Evolutionary conservation across 495 filamentous ascomycete genomes (phyloP), one percentile per base, ranked within the genome.

Genomic region (Penicillium lagena): DNA sequence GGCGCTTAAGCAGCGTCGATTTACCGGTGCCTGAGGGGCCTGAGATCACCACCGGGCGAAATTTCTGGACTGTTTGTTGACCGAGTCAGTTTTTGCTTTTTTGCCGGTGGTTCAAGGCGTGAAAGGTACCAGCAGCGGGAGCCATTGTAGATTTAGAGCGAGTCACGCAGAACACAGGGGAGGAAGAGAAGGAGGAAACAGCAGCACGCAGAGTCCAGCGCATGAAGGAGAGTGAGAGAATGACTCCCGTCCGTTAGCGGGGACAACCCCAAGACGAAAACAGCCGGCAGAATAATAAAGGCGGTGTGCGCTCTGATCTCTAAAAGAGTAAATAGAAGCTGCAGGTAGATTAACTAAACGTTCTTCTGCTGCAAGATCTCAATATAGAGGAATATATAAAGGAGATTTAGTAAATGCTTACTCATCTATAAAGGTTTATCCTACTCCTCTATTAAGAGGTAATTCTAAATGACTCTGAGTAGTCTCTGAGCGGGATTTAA

Each of bases 1-100:
- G 82, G 12, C 79, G 70, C 51, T 82, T 81, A 50, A 93, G 80
- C 15, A 97, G 77, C 17, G 91, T 96, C 37, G 81, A 85, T 77
- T 97, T 96, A 36, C 91, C 91, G 9, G 86, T 78, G 56, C 91
- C 90, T 7, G 78, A 85, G 12, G 90, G 90, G 28, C 89, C 91
- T 13, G 84, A 93, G 55, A 96, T 81, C 31, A 96, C 86, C 51
- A 97, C 77, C 7, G 89, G 90, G 11, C 81, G 73, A 49, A 60
- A 69, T 37, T 64, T 61, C 33, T 67, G 58, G 37, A 62, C 55
- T 66, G 22, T 36, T 8, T 31, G 12, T n/a, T 35, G 22, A 30
- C 22, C 4, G 6, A 4, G 22, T 22, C 22, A 22, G 22, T 22
- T 22, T 22, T 22, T 22, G 22, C 22, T 22, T 22, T 38, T 37